phyloP scores from a whole-genome alignment of 495 filamentous ascomycete species.

The Lepidopterella palustris region DNA sequence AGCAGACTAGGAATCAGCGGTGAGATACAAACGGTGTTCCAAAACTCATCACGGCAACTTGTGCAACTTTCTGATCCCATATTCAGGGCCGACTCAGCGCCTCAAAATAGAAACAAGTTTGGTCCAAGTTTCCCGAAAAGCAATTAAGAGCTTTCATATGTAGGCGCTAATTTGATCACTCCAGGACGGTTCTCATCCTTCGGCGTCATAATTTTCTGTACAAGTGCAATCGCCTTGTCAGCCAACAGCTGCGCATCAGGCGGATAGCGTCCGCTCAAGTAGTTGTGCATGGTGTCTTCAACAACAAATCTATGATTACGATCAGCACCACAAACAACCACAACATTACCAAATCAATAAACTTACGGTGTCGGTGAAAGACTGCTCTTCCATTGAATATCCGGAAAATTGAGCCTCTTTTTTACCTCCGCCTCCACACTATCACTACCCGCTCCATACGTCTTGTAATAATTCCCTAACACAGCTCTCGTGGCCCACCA shows the following conservation, averaged over 20 bases:
- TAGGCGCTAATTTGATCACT: too few relatives aligned
- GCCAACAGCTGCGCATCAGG: constrained; percentile 45
- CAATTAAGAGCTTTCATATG: too few relatives aligned
- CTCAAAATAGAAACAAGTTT: too few relatives aligned
- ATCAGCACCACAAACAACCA: neutral
- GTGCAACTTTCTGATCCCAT: too few relatives aligned
- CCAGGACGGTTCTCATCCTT: neutral
- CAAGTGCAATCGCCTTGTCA: constrained; percentile 43
- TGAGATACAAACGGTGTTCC: too few relatives aligned
- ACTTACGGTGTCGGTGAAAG: constrained; percentile 45
- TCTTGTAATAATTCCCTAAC: constrained; percentile 53
- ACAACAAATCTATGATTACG: constrained; percentile 42
- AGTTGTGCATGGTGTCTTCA: constrained; percentile 48
- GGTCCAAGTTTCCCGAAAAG: too few relatives aligned
- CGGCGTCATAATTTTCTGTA: constrained; percentile 14
- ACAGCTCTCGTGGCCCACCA: constrained; percentile 47
- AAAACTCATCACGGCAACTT: too few relatives aligned
- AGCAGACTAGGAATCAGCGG: too few relatives aligned
- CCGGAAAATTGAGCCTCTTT: constrained; percentile 41
- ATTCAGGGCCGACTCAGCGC: too few relatives aligned
- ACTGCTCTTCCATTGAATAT: constrained; percentile 45
- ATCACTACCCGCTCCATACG: constrained; percentile 47
- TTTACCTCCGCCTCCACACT: constrained; percentile 47
- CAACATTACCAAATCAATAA: neutral
- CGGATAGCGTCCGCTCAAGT: constrained; percentile 48